phyloP scores from a whole-genome alignment of 2,329 filamentous ascomycete species.

The Diaporthe citri region DNA sequence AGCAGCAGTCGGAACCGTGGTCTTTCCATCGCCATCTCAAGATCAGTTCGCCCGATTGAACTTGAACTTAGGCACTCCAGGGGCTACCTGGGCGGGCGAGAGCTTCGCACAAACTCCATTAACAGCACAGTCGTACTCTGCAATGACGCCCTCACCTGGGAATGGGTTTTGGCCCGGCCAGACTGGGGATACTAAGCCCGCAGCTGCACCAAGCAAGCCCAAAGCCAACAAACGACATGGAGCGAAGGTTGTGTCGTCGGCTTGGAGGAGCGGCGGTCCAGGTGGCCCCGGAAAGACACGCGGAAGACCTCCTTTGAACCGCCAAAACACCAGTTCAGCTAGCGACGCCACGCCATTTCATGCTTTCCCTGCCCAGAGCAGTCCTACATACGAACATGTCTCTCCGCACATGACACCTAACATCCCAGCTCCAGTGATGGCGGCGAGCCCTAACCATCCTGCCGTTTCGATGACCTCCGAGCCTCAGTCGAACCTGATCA shows the following conservation, averaged over 20 bases:
- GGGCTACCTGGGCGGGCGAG: conserved; percentile 62
- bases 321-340: conserved; percentile 54
- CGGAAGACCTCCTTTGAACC: conserved; percentile 83
- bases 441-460: conserved; percentile 9
- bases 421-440: conserved; percentile 11
- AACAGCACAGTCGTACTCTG: conserved; percentile 81
- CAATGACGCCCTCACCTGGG: conserved; percentile 75
- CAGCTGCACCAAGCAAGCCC: conserved; percentile 75
- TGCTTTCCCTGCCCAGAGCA: conserved; percentile 72
- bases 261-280: conserved; percentile 79
- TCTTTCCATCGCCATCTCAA: conserved; percentile 49
- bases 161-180: conserved; percentile 66
- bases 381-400: conserved; percentile 13
- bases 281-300: conserved; percentile 77
- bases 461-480: conserved; percentile 2
- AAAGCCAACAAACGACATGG: conserved; percentile 76
- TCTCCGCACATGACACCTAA: conserved; percentile 29
- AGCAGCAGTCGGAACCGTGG: conserved; percentile 50
- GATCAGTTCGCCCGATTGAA: conserved; percentile 53
- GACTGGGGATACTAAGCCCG: conserved; percentile 74
- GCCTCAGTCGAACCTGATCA: conserved; percentile 21
- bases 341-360: conserved; percentile 69
- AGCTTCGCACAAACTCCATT: conserved; percentile 72
- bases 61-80: conserved; percentile 49
- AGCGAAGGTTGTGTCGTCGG: conserved; percentile 87